Conservation (phyloP, 129 eudicot species). For the Ambrosia artemisiifolia region DNA sequence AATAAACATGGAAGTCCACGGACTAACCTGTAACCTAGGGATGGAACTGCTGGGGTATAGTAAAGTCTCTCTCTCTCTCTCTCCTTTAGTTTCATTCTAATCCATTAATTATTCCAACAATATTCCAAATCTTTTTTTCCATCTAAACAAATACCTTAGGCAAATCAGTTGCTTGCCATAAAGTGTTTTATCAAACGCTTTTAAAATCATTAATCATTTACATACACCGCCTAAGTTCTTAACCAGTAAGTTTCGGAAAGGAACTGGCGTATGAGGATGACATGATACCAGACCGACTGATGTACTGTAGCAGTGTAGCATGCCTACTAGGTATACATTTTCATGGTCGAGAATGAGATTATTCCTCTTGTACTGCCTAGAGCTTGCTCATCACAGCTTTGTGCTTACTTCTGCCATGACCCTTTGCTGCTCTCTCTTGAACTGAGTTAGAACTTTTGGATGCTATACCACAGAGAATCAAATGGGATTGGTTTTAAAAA, state of each 20-base stretch:
- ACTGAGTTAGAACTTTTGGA: not conserved
- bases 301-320: too few relatives aligned
- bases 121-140: not conserved
- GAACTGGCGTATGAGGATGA: too few relatives aligned
- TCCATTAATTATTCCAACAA: not conserved
- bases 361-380: not conserved
- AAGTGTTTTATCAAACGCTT: not conserved
- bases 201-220: not conserved
- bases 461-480: not conserved
- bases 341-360: not conserved
- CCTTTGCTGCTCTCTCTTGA: slow-evolving; percentile 1
- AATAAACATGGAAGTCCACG: too few relatives aligned
- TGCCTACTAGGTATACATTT: not conserved
- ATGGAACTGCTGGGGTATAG: too few relatives aligned
- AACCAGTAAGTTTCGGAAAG: not conserved
- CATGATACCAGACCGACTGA: too few relatives aligned
- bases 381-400: not conserved
- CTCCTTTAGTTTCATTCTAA: not conserved
- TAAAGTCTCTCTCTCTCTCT: too few relatives aligned
- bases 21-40: too few relatives aligned
- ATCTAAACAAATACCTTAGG: not conserved
- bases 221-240: not conserved
- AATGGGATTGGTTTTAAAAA: not conserved
- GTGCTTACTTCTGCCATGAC: not conserved
- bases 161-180: not conserved